Evolutionary conservation across 495 filamentous ascomycete species (phyloP).

Genomic region (Clohesyomyces aquaticus): DNA sequence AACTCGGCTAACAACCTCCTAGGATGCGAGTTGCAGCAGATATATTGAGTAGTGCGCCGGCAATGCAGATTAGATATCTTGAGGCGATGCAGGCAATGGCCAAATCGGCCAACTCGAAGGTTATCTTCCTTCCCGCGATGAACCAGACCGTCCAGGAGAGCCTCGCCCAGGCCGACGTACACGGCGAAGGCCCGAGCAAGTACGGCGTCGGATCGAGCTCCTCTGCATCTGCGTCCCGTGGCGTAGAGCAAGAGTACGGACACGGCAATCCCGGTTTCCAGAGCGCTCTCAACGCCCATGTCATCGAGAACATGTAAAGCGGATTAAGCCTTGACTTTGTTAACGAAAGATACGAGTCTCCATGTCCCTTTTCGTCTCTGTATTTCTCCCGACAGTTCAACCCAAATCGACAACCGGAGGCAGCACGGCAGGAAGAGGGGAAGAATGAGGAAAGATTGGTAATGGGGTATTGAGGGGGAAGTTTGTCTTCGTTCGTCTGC

Average conservation of each 20-base stretch:
- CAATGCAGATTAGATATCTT: slow-evolving; percentile 94
- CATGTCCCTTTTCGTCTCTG: too few relatives aligned
- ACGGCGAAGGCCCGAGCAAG: slow-evolving; percentile 63
- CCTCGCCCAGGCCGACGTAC: slow-evolving; percentile 56
- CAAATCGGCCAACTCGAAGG: slow-evolving; percentile 92
- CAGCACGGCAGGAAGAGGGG: too few relatives aligned
- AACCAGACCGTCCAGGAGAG: slow-evolving; percentile 55
- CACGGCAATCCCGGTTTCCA: slow-evolving; percentile 66
- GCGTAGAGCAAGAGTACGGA: slow-evolving; percentile 54
- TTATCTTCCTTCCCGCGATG: slow-evolving; percentile 82
- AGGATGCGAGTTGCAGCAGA: slow-evolving; percentile 98
- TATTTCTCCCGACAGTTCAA: slow-evolving; percentile 16
- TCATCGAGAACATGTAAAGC: slow-evolving; percentile 86
- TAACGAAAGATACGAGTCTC: too few relatives aligned
- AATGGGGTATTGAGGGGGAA: neutral
- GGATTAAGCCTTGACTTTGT: slow-evolving; percentile 5
- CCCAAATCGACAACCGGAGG: too few relatives aligned
- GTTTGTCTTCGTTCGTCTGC: slow-evolving; percentile 2
- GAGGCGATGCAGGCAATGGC: slow-evolving; percentile 99
- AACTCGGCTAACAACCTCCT: too few relatives aligned
- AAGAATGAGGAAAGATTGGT: slow-evolving; percentile 1
- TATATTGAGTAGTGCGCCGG: slow-evolving; percentile 87
- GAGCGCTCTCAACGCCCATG: slow-evolving; percentile 77
- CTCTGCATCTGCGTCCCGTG: too few relatives aligned
- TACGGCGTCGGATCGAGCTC: too few relatives aligned